Percentiles rank a stretch among this genome's conserved stretches.
These are phyloP conservation scores for Fusarium zealandicum DNA, from an alignment of 2,329 filamentous ascomycete genomes.

Conservation along the genomic window DNA sequence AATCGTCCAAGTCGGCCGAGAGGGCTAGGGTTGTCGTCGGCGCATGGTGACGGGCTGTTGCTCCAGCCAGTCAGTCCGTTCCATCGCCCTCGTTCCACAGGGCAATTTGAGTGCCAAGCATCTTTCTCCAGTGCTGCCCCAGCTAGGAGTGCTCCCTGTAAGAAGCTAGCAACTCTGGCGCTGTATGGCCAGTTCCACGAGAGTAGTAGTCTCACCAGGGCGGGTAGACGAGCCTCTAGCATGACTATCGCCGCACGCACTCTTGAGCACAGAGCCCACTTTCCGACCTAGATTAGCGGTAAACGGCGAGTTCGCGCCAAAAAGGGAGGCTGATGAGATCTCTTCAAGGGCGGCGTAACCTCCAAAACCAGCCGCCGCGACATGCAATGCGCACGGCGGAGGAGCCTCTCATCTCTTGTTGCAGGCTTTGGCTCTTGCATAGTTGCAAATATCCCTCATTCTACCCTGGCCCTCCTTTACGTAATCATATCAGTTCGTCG, in stretches of 20 bases:
- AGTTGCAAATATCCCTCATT: constrained; percentile 29
- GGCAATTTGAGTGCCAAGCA: too few species aligned
- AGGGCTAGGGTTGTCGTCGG: constrained; percentile 13
- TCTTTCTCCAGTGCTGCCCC: constrained; percentile 4
- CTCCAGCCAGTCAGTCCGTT: too few species aligned
- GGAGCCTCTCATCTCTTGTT: constrained; percentile 14
- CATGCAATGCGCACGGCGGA: constrained; percentile 20
- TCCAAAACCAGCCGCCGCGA: constrained; percentile 23
- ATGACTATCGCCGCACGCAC: neutral
- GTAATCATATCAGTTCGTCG: constrained; percentile 30
- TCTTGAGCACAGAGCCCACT: constrained; percentile 30
- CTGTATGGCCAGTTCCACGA: neutral
- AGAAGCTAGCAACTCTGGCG: constrained; percentile 5
- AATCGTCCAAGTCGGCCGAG: constrained; percentile 26
- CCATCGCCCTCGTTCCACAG: too few species aligned
- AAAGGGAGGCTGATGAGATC: constrained; percentile 2
- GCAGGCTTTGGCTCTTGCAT: too few species aligned
- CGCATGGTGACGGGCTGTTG: constrained; percentile 18
- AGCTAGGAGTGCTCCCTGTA: constrained; percentile 7
- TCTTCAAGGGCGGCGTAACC: neutral
- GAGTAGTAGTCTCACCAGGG: constrained; percentile 17
- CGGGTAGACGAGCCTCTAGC: constrained; percentile 23
- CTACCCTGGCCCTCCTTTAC: constrained; percentile 31
- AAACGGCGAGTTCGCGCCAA: constrained; percentile 17
- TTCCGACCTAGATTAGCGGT: constrained; percentile 13